Evolutionary conservation across 2,329 filamentous ascomycete species (phyloP).

Genomic region (Stagonosporopsis rhizophila): DNA sequence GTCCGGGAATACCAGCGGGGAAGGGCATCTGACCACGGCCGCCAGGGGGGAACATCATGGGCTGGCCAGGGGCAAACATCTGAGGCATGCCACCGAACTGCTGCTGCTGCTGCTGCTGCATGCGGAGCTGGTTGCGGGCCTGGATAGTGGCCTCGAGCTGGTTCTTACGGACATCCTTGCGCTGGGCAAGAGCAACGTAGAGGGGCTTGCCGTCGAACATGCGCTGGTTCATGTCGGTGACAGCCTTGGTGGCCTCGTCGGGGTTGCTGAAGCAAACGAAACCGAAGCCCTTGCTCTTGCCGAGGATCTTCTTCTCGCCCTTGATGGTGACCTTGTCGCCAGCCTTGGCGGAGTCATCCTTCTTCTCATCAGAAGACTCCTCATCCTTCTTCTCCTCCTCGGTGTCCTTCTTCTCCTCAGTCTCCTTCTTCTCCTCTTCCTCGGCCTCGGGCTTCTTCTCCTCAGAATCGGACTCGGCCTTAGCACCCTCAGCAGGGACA

Average conservation of each 20-base stretch:
- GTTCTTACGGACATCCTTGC: constrained; percentile 99
- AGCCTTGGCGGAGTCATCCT: constrained; percentile 61
- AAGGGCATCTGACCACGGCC: constrained; percentile 69
- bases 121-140: constrained; percentile 96
- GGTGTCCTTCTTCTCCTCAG: constrained; percentile 64
- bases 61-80: constrained; percentile 86
- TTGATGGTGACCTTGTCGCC: constrained; percentile 62
- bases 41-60: constrained; percentile 65
- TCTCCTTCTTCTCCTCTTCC: constrained; percentile 65
- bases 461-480: constrained; percentile 54
- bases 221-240: constrained; percentile 99
- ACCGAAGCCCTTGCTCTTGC: constrained; percentile 99
- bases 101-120: constrained; percentile 92
- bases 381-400: constrained; percentile 58
- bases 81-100: constrained; percentile 61
- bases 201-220: constrained; percentile 97
- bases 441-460: constrained; percentile 52
- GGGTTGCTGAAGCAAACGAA: constrained; percentile 99
- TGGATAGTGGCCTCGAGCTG: constrained; percentile 99
- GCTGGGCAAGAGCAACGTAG: constrained; percentile 96
- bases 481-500: constrained; percentile 58
- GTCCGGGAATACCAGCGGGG: constrained; percentile 68
- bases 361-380: constrained; percentile 66
- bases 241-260: constrained; percentile 98
- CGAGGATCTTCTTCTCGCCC: constrained; percentile 71